Evolutionary conservation across 1,139 yeast genomes (phyloP).

Genomic region (Hyphopichia khmerensis): DNA sequence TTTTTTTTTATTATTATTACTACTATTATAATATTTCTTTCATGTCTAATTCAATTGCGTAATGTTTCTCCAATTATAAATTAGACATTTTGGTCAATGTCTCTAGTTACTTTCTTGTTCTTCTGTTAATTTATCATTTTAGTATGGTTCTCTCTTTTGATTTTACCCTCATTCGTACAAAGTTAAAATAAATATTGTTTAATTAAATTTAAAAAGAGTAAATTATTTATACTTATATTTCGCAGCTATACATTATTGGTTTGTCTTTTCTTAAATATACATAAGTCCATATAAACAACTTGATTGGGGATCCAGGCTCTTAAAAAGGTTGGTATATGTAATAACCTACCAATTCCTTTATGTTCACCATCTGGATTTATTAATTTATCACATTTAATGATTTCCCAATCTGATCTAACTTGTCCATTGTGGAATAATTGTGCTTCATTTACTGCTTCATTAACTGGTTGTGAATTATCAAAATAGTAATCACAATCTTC

Average conservation of each 20-base stretch:
- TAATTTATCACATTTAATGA: slow-evolving; percentile 41
- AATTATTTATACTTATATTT: no score
- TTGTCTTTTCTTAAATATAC: slow-evolving; percentile 28
- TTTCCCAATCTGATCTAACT: slow-evolving; percentile 36
- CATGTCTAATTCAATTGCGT: not conserved
- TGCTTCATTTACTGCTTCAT: slow-evolving; percentile 29
- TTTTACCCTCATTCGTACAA: not conserved
- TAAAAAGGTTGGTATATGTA: slow-evolving; percentile 42
- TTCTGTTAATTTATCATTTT: not conserved
- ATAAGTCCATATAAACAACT: slow-evolving; percentile 46
- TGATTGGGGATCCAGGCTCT: slow-evolving; percentile 23
- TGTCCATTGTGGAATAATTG: slow-evolving; percentile 15
- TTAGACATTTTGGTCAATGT: not conserved
- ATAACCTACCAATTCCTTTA: slow-evolving; percentile 43
- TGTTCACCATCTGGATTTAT: slow-evolving; percentile 47
- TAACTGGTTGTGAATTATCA: slow-evolving; percentile 47
- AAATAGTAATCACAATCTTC: slow-evolving; percentile 56
- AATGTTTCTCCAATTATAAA: not conserved
- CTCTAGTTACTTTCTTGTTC: not conserved
- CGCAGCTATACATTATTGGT: no score
- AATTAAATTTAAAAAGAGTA: no score
- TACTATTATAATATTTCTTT: not conserved
- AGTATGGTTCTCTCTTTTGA: not conserved
- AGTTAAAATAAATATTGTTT: no score
- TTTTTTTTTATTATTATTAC: not conserved